Conservation (phyloP, 2,329 filamentous ascomycete genomes). For the Madurella fahalii region DNA sequence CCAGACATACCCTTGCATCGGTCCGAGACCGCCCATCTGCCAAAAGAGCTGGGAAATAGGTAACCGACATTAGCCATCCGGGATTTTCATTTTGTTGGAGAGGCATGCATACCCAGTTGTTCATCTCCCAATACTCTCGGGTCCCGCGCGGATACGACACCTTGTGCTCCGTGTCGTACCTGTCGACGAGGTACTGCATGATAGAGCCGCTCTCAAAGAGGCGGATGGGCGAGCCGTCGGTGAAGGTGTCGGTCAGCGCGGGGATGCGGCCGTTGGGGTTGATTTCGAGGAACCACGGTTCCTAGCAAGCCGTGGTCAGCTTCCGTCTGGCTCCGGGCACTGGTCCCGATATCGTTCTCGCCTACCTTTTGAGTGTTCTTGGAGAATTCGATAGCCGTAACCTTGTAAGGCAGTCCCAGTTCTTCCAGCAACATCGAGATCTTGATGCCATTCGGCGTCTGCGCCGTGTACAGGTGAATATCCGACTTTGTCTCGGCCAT, state of each 20-base stretch:
- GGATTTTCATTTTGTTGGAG: not conserved
- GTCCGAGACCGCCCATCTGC: constrained; percentile 77
- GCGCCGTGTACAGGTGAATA: constrained; percentile 76
- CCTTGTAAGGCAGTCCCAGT: constrained; percentile 75
- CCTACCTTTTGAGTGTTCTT: constrained; percentile 20
- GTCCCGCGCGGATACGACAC: constrained; percentile 71
- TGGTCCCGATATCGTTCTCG: not conserved
- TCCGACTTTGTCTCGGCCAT: constrained; percentile 49
- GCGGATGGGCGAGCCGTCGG: constrained; percentile 66
- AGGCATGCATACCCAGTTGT: constrained; percentile 59
- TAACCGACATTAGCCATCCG: not conserved
- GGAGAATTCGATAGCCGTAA: constrained; percentile 61
- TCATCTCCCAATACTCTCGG: constrained; percentile 73
- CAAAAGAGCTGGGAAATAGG: constrained; percentile 37
- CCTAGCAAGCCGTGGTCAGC: not conserved
- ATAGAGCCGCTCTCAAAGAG: constrained; percentile 84
- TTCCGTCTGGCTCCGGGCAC: not conserved
- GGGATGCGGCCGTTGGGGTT: constrained; percentile 93
- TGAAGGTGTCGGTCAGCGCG: constrained; percentile 74
- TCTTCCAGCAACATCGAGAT: constrained; percentile 83
- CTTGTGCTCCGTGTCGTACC: constrained; percentile 78
- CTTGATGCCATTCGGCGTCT: constrained; percentile 89
- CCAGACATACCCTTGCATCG: constrained; percentile 61
- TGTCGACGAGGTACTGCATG: constrained; percentile 76
- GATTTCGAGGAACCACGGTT: constrained; percentile 84